Percentiles rank a stretch among this genome's conserved stretches.
Conservation (phyloP, 176 grass and related monocot species). For the Oryza punctata region DNA sequence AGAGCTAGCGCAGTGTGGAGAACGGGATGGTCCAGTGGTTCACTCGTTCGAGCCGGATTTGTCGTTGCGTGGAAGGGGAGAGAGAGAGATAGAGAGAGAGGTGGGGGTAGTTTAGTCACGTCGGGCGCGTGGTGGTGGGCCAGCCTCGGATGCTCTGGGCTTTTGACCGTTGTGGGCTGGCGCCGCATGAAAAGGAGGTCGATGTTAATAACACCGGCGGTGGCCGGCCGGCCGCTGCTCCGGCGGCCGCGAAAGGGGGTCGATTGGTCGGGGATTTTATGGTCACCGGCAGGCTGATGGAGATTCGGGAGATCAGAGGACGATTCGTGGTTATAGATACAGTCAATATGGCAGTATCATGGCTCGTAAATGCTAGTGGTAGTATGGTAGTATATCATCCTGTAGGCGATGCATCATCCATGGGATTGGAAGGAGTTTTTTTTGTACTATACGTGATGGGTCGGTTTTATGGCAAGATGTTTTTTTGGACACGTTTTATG, state of each 20-base stretch:
- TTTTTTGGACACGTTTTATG: too few relatives aligned
- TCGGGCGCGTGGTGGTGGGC: constrained; percentile 32
- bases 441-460: not conserved
- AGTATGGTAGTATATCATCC: not conserved
- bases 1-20: not conserved
- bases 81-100: not conserved
- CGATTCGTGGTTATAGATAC: not conserved
- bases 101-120: constrained; percentile 21
- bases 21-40: not conserved
- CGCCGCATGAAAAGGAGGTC: not conserved
- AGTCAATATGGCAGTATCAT: too few relatives aligned
- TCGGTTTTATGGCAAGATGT: not conserved
- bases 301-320: not conserved
- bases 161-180: constrained; percentile 38
- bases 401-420: not conserved
- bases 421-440: not conserved
- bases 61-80: not conserved
- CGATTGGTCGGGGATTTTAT: not conserved
- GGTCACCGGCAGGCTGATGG: not conserved
- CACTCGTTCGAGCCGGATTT: not conserved
- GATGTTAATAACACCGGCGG: not conserved
- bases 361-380: too few relatives aligned
- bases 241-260: not conserved
- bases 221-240: constrained; percentile 3
- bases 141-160: constrained; percentile 12